A percentile compares a stretch with the other conserved stretches of the same genome.
Evolutionary conservation across 257 asterid genomes (phyloP).

Genomic region (Petrea volubilis): DNA sequence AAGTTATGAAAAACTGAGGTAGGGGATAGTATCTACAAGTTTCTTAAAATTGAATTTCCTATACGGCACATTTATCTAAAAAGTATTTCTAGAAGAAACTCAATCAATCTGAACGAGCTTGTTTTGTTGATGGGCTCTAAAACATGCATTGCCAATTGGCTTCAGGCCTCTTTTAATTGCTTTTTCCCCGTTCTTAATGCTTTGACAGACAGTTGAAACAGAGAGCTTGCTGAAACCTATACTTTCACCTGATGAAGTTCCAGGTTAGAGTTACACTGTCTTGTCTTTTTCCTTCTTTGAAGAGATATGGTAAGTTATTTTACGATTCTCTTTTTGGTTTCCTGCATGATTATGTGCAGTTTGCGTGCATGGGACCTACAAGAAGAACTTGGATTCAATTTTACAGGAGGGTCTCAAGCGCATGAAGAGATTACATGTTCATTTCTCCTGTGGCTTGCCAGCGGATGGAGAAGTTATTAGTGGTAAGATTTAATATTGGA

Average conservation of each 20-base stretch:
- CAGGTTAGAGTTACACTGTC: constrained; percentile 43
- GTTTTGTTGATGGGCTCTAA: not conserved
- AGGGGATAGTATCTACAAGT: not conserved
- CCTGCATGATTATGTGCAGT: constrained; percentile 44
- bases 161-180: not conserved
- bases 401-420: constrained; percentile 80
- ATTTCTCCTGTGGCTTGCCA: constrained; percentile 95
- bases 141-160: not conserved
- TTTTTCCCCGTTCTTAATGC: constrained; percentile 20
- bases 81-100: not conserved
- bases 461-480: constrained; percentile 82
- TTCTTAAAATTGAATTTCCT: not conserved
- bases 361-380: constrained; percentile 96
- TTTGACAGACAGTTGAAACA: constrained; percentile 72
- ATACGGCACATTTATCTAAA: not conserved
- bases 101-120: too few species aligned
- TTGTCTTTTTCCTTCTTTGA: constrained; percentile 7
- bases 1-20: not conserved
- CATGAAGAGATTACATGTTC: constrained; percentile 90
- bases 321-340: not conserved
- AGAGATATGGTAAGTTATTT: not conserved
- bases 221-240: constrained; percentile 82
- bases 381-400: constrained; percentile 70
- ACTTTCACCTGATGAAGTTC: constrained; percentile 71
- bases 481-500: constrained; percentile 50